Percentiles rank a stretch among this genome's conserved stretches.
phyloP scores from a whole-genome alignment of 257 asterid species.

The Solanum etuberosum region DNA sequence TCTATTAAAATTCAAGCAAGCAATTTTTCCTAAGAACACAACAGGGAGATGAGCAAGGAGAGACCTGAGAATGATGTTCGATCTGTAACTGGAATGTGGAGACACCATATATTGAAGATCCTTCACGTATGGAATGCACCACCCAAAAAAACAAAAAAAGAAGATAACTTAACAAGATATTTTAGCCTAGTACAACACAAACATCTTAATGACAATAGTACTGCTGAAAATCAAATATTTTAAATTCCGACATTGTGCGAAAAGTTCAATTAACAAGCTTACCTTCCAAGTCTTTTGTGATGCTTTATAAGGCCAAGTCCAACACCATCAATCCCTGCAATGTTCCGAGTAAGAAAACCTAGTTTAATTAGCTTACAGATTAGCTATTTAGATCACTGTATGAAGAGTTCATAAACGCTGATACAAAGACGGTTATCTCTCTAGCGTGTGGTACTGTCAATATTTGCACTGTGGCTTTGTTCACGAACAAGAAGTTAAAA shows the following conservation, averaged over 20 bases:
- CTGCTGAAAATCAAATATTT: not conserved
- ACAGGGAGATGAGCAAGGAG: conserved; percentile 1
- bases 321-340: conserved; percentile 55
- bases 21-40: not conserved
- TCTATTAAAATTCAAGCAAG: not conserved
- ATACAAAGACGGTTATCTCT: not conserved
- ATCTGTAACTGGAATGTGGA: conserved; percentile 73
- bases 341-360: not conserved
- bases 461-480: not conserved
- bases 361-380: not conserved
- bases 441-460: not conserved
- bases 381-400: not conserved
- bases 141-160: not conserved
- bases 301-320: conserved; percentile 68
- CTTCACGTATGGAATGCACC: conserved; percentile 17
- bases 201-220: not conserved
- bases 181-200: not conserved
- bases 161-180: not conserved
- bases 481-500: not conserved
- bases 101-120: conserved; percentile 73
- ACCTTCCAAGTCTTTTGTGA: conserved; percentile 48
- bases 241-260: not conserved
- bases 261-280: conserved; percentile 2
- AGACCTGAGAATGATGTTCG: conserved; percentile 61
- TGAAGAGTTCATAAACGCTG: not conserved